These are phyloP conservation scores for Akanthomyces dipterigenus DNA, from an alignment of 2,329 filamentous ascomycete genomes.

Conservation along the genomic window DNA sequence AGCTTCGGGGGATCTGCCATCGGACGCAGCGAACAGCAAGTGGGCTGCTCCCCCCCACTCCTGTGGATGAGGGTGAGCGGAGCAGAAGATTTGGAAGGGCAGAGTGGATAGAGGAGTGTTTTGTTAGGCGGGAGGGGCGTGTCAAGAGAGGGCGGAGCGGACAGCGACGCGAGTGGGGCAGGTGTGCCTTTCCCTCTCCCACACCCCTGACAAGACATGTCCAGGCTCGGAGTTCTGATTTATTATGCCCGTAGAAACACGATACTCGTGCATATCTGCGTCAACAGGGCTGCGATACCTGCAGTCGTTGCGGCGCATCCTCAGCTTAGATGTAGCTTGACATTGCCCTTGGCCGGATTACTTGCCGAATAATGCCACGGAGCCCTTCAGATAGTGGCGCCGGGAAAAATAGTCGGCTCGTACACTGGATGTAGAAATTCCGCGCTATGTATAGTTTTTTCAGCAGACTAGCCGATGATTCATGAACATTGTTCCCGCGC, in stretches of 20 bases:
- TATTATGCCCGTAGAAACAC: neutral
- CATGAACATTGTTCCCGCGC: neutral
- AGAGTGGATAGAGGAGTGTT: neutral
- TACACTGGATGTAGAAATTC: neutral
- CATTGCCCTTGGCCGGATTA: neutral
- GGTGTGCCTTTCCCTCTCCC: neutral
- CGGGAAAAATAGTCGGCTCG: neutral
- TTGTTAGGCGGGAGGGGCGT: neutral
- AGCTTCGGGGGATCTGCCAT: constrained; percentile 12
- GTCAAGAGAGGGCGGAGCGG: neutral
- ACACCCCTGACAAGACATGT: neutral
- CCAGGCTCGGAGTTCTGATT: neutral
- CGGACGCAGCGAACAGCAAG: constrained; percentile 9
- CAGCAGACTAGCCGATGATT: neutral
- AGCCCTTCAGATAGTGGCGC: neutral
- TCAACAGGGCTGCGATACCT: neutral
- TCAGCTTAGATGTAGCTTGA: neutral
- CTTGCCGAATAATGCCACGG: neutral
- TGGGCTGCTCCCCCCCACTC: neutral
- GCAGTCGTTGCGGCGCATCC: neutral
- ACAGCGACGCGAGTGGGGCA: neutral
- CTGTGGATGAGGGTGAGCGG: neutral
- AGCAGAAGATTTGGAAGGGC: constrained; percentile 11
- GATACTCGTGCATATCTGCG: neutral
- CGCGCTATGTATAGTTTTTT: neutral